A percentile compares a stretch with the other conserved stretches of the same genome.
Evolutionary conservation across 2,329 filamentous ascomycete species (phyloP).

Genomic region (Aureobasidium sp.): DNA sequence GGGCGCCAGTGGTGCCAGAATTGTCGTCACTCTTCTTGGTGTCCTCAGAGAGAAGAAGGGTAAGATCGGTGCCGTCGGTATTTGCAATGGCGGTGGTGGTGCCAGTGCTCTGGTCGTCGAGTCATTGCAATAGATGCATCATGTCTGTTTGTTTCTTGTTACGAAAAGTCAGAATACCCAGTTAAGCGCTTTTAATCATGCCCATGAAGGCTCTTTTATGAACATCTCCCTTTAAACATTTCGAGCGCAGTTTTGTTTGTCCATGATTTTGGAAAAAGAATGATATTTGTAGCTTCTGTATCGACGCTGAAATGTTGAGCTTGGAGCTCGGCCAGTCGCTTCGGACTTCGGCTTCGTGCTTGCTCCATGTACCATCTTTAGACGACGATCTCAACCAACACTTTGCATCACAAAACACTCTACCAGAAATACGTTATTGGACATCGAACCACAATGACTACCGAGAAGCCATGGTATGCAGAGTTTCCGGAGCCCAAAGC

Average conservation of each 20-base stretch:
- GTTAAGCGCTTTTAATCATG: slow-evolving; percentile 13
- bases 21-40: slow-evolving; percentile 81
- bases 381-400: not conserved
- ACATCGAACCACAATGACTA: slow-evolving; percentile 1
- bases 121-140: slow-evolving; percentile 26
- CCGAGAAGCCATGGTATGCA: slow-evolving; percentile 32
- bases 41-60: slow-evolving; percentile 85
- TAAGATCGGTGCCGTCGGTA: slow-evolving; percentile 88
- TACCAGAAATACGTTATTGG: not conserved
- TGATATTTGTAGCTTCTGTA: not conserved
- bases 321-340: not conserved
- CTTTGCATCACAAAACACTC: not conserved
- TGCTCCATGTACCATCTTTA: not conserved
- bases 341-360: slow-evolving; percentile 7
- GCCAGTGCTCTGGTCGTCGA: slow-evolving; percentile 92
- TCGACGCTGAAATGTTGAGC: not conserved
- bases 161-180: slow-evolving; percentile 16
- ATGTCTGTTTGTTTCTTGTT: slow-evolving; percentile 16
- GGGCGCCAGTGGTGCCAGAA: slow-evolving; percentile 87
- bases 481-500: slow-evolving; percentile 35
- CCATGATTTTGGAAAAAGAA: not conserved
- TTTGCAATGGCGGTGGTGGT: slow-evolving; percentile 96
- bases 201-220: slow-evolving; percentile 6
- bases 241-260: not conserved
- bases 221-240: not conserved